phyloP scores from a whole-genome alignment of 2,329 filamentous ascomycete species.

The Beauveria scarabaeidicola region DNA sequence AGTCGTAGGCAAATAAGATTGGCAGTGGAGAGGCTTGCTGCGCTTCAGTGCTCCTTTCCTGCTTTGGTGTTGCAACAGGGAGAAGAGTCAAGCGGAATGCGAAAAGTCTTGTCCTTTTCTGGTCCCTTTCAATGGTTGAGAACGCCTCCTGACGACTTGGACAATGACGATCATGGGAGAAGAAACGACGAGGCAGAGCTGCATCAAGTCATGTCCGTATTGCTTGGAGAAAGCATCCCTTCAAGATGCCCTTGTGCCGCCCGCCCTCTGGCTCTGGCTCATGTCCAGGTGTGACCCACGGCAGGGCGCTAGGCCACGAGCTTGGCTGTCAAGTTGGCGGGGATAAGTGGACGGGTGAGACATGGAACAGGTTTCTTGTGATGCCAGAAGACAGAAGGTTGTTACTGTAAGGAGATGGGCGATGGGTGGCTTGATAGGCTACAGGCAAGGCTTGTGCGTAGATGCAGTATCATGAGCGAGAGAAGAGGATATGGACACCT shows the following conservation, averaged over 20 bases:
- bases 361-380: not conserved
- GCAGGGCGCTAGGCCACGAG: not conserved
- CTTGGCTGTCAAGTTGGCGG: not conserved
- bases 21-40: constrained; percentile 2
- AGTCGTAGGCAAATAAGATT: not conserved
- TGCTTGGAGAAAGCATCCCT: not conserved
- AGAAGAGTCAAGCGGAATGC: too few species aligned
- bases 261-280: not conserved
- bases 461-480: too few species aligned
- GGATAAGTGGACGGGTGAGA: not conserved
- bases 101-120: not conserved
- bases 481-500: too few species aligned
- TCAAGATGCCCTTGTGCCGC: not conserved
- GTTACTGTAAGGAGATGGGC: too few species aligned
- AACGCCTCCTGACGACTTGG: too few species aligned
- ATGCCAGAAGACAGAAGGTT: not conserved
- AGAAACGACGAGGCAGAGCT: not conserved
- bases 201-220: too few species aligned
- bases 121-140: too few species aligned
- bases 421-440: too few species aligned
- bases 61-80: not conserved
- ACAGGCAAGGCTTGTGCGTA: too few species aligned
- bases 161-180: too few species aligned
- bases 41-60: not conserved
- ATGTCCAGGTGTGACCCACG: not conserved